phyloP scores from a whole-genome alignment of 176 grass and related monocot species.

The Oropetium thomaeum region DNA sequence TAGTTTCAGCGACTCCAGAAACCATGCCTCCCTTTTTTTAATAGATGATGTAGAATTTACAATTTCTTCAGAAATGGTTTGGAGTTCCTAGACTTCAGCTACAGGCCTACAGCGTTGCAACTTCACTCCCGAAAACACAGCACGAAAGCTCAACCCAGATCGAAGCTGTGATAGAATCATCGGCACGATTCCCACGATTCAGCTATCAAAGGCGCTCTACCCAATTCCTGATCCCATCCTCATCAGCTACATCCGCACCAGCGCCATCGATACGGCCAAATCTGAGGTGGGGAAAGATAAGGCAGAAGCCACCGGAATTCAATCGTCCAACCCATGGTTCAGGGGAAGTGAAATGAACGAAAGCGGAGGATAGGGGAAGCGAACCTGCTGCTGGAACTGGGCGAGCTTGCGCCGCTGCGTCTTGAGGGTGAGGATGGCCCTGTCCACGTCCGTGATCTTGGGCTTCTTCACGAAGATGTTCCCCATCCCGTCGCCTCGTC shows the following conservation, averaged over 20 bases:
- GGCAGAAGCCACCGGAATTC: background rate
- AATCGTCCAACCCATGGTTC: background rate
- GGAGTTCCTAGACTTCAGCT: background rate
- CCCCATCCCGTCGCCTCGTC: constrained; percentile 46
- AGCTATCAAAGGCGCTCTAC: background rate
- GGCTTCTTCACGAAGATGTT: constrained; percentile 99
- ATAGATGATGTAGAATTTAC: too few species aligned
- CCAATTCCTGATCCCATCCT: constrained; percentile 6
- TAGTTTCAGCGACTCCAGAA: background rate
- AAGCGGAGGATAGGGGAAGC: background rate
- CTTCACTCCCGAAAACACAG: background rate
- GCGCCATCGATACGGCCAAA: constrained; percentile 20
- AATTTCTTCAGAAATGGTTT: background rate
- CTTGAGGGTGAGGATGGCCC: constrained; percentile 91
- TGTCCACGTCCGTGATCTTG: constrained; percentile 96
- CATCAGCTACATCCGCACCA: background rate
- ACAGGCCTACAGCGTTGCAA: too few species aligned
- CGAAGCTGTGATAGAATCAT: background rate
- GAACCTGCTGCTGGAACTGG: constrained; percentile 85
- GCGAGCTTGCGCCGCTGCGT: constrained; percentile 96
- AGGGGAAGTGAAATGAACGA: background rate
- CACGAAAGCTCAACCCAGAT: constrained; percentile 12
- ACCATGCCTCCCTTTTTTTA: background rate
- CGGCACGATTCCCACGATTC: background rate
- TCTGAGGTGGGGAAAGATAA: background rate